Base-by-base conservation (phyloP, 768 basidiomycete species). In the Steccherinum ochraceum region DNA sequence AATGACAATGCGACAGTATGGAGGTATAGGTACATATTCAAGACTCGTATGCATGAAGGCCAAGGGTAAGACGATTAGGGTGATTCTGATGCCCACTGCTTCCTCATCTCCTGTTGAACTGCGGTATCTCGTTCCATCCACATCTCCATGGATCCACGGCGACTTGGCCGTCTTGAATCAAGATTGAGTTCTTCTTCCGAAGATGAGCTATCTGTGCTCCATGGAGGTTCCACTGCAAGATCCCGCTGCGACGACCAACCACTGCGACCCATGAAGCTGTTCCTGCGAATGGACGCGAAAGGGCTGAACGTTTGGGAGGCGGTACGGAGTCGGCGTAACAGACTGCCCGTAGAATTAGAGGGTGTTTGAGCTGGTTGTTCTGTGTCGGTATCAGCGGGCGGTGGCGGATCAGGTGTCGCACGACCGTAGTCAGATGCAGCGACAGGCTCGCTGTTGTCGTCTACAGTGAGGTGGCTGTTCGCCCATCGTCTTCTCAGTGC, bases 141-240 rank as follows among this genome's bases (percentile, higher is more conserved):
- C n/a, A n/a, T n/a, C n/a, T n/a, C n/a, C n/a, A n/a, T n/a, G n/a
- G n/a, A n/a, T n/a, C n/a, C n/a, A n/a, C n/a, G n/a, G n/a, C n/a
- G n/a, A n/a, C n/a, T n/a, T n/a, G n/a, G n/a, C n/a, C n/a, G n/a
- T n/a, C n/a, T n/a, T n/a, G 61, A 62, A 12, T 58, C 40, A 2
- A 61, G 35, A 13, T 59, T 60, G 26, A 64, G 40, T 23, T 64
- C 61, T 27, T 64, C 63, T 30, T 62, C 61, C 19, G 60, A 58
- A 5, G 56, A 56, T 7, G 63, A 64, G 51, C 61, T 62, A 21
- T 64, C 63, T 23, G 56, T 59, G 11, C 61, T 62, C 53, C 56
- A 61, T 26, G 53, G 30, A 35, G 30, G 41, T 19, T 48, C 52
- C 27, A 52, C 60, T 1, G 46, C 46, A 12, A 26, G 30, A 2